Base-by-base conservation (phyloP, 768 basidiomycete species). In the Myochromella boudieri region DNA sequence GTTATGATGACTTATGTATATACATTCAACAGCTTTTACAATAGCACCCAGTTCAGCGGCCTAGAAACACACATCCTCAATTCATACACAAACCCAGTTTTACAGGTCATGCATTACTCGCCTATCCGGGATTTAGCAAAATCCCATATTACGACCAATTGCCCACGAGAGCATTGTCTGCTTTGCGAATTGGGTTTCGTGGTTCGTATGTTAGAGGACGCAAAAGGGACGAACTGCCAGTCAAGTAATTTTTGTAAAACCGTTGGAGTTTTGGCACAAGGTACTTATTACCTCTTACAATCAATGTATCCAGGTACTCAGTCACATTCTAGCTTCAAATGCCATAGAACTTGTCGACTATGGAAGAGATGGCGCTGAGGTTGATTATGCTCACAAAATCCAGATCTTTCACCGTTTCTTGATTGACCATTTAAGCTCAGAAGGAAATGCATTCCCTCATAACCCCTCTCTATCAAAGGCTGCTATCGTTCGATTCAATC, bases 181-280 rank as follows among this genome's bases (percentile, higher is more conserved):
- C 69, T 97, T 0, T 98, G 97, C 64, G 95, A 99, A 65, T 74
- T 95, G 21, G 97, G 95, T 1, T 98, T 98, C 60, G 80, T 95
- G 20, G 86, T 85, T 48, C 80, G 92, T 24, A 99, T 98, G 95
- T 75, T 99, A 27, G 92, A 95, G 65, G 95, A 98, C 59, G 95
- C 97, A 0, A 77, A 75, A 29, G 97, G 97, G 0, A 90, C 78
- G 15, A 98, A 99, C 56, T 97, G 95, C 59, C 95, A 98, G 64
- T 84, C 94, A 4, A 94, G 87, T 64, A 99, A 99, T 64, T 99
- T 97, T 58, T 98, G 94, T 64, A 87, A 92, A 65, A 88, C 93
- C 2, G 89, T 97, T 36, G 86, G 90, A 14, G 84, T 91, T 2
- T 78, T 94, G 25, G 88, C 91, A 5, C 91, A 94, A 67, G 82